Base-by-base conservation (phyloP, 2,329 filamentous ascomycete species). In the Drechslera avenae region DNA sequence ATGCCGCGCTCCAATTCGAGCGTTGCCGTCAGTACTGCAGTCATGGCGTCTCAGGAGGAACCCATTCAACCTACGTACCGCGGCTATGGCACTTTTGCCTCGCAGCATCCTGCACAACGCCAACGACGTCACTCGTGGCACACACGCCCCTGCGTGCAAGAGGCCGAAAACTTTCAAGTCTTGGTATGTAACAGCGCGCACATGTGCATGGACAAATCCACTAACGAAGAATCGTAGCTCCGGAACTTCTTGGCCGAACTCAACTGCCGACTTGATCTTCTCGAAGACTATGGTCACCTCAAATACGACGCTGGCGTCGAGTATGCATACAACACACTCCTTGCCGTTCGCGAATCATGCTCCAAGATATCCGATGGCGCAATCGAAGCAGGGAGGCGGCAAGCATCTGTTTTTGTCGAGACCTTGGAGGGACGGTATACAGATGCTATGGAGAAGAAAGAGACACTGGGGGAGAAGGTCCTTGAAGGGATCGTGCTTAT, bases 391-490 rank as follows among this genome's bases (percentile, higher is more conserved):
- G 92, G 94, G 17, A 87, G 90, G 44, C 85, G 90, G 58, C 84
- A 91, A 54, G 86, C 95, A 52, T 89, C 90, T 58, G 85, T 97
- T 51, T 87, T 97, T 78, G 91, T 99, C 28, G 93, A 97, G 64
- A 96, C 91, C 0, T 79, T 99, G 12, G 94, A 99, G 73, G 82
- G 83, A 21, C 83, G 90, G 57, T 99, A 97, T 74, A 87, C 95
- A 56, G 90, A 94, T 63, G 91, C 89, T 1, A 76, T 99, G 57
- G 87, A 84, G 13, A 89, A 89, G 2, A 91, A 92, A 58, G 92
- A 90, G 68, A 92, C 91, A 0, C 76, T 97, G 63, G 91, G 94
- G 66, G 91, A 96, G 64, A 97, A 97, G 77, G 91, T 93, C 3
- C 85, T 90, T 54, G 87, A 93, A 30, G 90, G 91, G 4, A 87